These are phyloP conservation scores for Vickermania spadyakhi DNA, from an alignment of 208 protist species.

Conservation along the genomic window DNA sequence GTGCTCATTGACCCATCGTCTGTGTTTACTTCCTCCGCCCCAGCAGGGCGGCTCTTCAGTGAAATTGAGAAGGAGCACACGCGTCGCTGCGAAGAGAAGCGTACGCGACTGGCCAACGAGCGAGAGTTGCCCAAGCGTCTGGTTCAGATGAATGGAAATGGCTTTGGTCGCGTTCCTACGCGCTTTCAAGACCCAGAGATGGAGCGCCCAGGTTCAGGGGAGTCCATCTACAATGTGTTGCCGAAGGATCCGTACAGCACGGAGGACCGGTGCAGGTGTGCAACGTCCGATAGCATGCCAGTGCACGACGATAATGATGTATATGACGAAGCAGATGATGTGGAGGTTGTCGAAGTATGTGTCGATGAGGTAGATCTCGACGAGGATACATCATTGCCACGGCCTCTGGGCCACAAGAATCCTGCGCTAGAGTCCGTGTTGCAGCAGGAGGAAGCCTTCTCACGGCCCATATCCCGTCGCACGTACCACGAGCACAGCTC, in stretches of 20 bases:
- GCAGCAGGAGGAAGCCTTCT: slow-evolving; percentile 52
- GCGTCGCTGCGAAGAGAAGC: slow-evolving; percentile 19
- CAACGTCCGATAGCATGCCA: background rate
- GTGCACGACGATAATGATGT: background rate
- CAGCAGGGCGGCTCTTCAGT: slow-evolving; percentile 58
- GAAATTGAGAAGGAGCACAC: slow-evolving; percentile 58
- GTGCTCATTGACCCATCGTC: background rate
- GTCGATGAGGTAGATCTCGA: too few species aligned
- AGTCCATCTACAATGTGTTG: slow-evolving; percentile 39
- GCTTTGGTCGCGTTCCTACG: background rate
- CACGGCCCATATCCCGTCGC: slow-evolving; percentile 29
- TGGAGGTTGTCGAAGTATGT: slow-evolving; percentile 7
- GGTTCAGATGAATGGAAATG: background rate
- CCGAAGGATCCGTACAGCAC: background rate
- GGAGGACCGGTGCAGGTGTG: background rate
- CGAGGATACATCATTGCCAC: too few species aligned
- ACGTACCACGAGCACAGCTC: slow-evolving; percentile 41
- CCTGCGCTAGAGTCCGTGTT: slow-evolving; percentile 37
- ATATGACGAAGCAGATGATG: slow-evolving; percentile 1
- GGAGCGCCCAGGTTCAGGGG: slow-evolving; percentile 15
- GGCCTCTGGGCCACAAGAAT: slow-evolving; percentile 25
- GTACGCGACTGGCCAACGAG: background rate
- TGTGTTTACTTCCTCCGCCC: slow-evolving; percentile 10
- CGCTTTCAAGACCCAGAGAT: background rate
- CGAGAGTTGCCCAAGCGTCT: slow-evolving; percentile 8